These are phyloP conservation scores for Coccinonectria pachysandricola DNA, from an alignment of 2,329 filamentous ascomycete genomes.

Conservation along the genomic window DNA sequence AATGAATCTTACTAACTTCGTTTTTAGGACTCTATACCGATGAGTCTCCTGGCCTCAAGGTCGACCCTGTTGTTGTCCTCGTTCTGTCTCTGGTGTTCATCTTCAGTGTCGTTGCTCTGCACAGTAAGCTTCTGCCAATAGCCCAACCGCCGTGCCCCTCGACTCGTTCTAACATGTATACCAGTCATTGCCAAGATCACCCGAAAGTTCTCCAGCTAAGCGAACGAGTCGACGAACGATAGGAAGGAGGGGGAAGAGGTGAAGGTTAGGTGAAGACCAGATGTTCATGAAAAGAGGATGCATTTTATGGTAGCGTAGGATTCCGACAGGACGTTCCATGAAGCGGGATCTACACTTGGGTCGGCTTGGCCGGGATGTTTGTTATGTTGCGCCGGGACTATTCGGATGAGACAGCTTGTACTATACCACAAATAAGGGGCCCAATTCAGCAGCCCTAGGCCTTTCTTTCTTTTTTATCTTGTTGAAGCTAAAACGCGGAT, in stretches of 20 bases:
- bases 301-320: constrained; percentile 15
- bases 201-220: constrained; percentile 67
- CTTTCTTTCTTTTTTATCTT: constrained; percentile 17
- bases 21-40: constrained; percentile 82
- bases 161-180: too few relatives aligned
- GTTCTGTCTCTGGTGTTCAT: constrained; percentile 97
- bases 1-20: constrained; percentile 23
- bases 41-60: constrained; percentile 92
- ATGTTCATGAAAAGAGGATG: constrained; percentile 5
- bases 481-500: too few relatives aligned
- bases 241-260: constrained; percentile 2
- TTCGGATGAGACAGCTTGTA: constrained; percentile 20
- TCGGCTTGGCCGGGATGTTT: constrained; percentile 18
- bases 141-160: too few relatives aligned
- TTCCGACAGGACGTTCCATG: constrained; percentile 13
- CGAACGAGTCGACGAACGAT: constrained; percentile 5
- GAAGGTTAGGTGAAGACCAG: constrained; percentile 3
- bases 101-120: constrained; percentile 93
- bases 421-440: constrained; percentile 21
- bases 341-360: constrained; percentile 15
- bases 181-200: constrained; percentile 92
- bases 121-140: constrained; percentile 71
- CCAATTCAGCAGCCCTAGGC: constrained; percentile 15
- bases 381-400: constrained; percentile 19
- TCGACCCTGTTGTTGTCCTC: constrained; percentile 94